These are phyloP conservation scores for Rhizopogon rudus DNA, from an alignment of 768 basidiomycete genomes.

Conservation along the genomic window DNA sequence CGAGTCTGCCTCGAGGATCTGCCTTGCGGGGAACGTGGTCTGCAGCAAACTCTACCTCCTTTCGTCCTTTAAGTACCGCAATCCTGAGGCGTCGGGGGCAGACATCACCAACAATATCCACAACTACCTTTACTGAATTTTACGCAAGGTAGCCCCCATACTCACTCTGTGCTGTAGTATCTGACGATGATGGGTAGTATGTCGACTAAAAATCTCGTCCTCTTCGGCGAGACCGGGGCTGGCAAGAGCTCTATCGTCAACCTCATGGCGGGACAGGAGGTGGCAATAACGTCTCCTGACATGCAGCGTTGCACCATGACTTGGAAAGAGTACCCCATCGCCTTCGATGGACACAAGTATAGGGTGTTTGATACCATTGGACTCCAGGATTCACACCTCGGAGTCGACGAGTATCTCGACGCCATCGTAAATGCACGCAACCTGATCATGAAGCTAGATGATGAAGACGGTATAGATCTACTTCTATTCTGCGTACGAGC, in stretches of 20 bases:
- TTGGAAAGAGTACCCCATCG: constrained; percentile 20
- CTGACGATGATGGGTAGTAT: not conserved
- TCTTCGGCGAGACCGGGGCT: constrained; percentile 39
- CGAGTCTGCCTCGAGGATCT: too few species aligned
- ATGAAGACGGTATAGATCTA: constrained; percentile 26
- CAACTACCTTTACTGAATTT: too few species aligned
- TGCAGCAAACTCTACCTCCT: too few species aligned
- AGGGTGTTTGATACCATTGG: constrained; percentile 31
- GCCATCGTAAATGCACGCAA: constrained; percentile 27
- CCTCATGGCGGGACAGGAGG: constrained; percentile 29
- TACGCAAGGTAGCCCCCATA: not conserved
- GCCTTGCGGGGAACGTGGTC: too few species aligned
- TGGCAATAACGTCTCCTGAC: constrained; percentile 19
- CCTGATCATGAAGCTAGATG: constrained; percentile 30
- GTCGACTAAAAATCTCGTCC: constrained; percentile 19
- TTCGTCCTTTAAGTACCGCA: too few species aligned
- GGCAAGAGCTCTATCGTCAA: constrained; percentile 32
- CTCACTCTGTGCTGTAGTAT: not conserved
- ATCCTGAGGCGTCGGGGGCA: too few species aligned
- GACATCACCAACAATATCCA: too few species aligned
- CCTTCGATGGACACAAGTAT: constrained; percentile 15
- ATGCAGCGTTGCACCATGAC: constrained; percentile 28
- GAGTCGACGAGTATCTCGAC: constrained; percentile 19
- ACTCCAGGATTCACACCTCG: constrained; percentile 21
- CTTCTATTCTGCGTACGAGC: constrained; percentile 30